Percentiles rank a stretch among this genome's conserved stretches.
Evolutionary conservation across 768 basidiomycete genomes (phyloP).

Genomic region (Atractiella rhizophila): DNA sequence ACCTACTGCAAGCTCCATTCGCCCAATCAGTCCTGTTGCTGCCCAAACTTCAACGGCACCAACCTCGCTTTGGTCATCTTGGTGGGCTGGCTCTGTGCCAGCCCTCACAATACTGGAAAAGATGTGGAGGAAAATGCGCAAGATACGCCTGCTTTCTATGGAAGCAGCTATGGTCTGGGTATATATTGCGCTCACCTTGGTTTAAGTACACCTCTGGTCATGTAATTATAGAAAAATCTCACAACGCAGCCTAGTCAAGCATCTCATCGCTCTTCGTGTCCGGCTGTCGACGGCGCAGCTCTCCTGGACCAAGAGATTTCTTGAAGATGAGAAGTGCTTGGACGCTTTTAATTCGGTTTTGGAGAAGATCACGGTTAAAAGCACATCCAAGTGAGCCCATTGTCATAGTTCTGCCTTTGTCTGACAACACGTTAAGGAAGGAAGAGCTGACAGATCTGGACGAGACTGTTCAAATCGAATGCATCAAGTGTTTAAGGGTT

Average conservation of each 20-base stretch:
- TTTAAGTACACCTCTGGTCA: too few relatives aligned
- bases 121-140: conserved; percentile 4
- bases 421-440: neutral
- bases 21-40: neutral
- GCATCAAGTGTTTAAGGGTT: conserved; percentile 53
- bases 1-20: neutral
- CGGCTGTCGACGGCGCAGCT: conserved; percentile 61
- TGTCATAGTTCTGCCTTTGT: neutral
- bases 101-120: conserved; percentile 8
- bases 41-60: conserved; percentile 32
- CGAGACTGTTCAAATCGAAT: conserved; percentile 40
- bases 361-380: conserved; percentile 37
- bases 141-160: conserved; percentile 33
- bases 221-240: too few relatives aligned
- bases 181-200: too few relatives aligned
- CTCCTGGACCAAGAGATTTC: conserved; percentile 52
- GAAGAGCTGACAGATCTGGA: conserved; percentile 35
- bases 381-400: conserved; percentile 34
- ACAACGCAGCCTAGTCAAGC: conserved; percentile 42
- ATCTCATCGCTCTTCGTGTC: conserved; percentile 56
- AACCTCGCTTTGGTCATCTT: conserved; percentile 47
- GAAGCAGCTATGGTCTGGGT: conserved; percentile 28
- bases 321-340: conserved; percentile 44
- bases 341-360: conserved; percentile 36
- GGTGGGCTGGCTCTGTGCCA: conserved; percentile 21